Conservation (phyloP, 2,329 filamentous ascomycete species). For the Aspergillus sp. region DNA sequence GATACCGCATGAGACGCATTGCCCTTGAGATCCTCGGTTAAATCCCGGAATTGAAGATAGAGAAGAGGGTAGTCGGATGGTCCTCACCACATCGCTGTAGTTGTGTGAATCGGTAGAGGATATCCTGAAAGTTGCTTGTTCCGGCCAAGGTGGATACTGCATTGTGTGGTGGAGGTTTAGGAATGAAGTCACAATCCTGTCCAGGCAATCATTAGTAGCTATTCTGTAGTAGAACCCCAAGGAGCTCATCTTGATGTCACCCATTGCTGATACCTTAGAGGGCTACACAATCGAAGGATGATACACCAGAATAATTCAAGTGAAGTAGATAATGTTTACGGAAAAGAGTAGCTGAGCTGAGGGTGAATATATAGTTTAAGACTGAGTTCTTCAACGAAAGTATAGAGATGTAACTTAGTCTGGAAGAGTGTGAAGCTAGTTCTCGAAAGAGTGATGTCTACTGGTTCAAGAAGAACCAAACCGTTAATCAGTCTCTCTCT, state of each 20-base stretch:
- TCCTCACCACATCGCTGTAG: neutral
- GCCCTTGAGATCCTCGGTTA: constrained; percentile 24
- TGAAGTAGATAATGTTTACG: neutral
- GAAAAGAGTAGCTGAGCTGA: neutral
- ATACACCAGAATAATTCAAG: neutral
- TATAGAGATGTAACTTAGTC: neutral
- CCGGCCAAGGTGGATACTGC: neutral
- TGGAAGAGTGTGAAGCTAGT: neutral
- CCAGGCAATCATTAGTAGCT: neutral
- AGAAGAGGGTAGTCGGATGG: no score
- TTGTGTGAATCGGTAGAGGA: neutral
- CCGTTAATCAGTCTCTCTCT: no score
- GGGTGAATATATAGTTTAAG: neutral
- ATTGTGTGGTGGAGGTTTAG: neutral
- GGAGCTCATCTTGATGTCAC: neutral
- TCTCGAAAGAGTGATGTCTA: neutral
- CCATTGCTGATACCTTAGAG: neutral
- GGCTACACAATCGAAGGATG: neutral
- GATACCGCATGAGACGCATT: constrained; percentile 25
- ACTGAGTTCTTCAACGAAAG: neutral
- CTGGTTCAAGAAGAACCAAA: no score
- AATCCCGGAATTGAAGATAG: neutral
- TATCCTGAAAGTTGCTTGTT: neutral
- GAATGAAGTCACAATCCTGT: neutral
- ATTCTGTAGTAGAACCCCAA: neutral